phyloP scores from a whole-genome alignment of 2,329 filamentous ascomycete species.

The Penicillium sp. region DNA sequence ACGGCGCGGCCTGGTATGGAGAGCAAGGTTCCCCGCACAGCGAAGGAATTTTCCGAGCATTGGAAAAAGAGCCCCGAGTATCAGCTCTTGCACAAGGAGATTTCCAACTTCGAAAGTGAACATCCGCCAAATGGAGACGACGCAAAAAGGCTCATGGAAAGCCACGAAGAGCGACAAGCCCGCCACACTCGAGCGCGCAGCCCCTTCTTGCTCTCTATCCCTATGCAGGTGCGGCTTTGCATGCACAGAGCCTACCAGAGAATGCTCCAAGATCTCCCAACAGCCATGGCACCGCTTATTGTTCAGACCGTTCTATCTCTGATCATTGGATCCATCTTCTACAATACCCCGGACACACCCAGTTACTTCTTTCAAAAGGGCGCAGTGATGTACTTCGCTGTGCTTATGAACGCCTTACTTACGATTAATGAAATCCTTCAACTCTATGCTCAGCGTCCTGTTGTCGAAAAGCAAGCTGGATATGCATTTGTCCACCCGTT shows the following conservation, averaged over 20 bases:
- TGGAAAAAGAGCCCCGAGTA: conserved; percentile 54
- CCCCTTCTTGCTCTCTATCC: conserved; percentile 73
- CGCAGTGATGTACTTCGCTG: conserved; percentile 78
- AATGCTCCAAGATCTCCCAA: conserved; percentile 68
- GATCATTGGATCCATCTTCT: conserved; percentile 77
- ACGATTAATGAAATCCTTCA: conserved; percentile 44
- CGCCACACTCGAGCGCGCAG: conserved; percentile 45
- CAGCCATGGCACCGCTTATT: conserved; percentile 62
- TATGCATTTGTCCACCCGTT: conserved; percentile 33
- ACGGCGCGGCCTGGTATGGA: conserved; percentile 57
- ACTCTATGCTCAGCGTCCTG: conserved; percentile 25
- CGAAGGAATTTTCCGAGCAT: conserved; percentile 61
- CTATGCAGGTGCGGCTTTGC: conserved; percentile 72
- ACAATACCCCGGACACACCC: conserved; percentile 63
- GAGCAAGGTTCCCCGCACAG: conserved; percentile 59
- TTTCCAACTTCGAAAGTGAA: conserved; percentile 37
- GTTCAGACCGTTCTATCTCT: conserved; percentile 72
- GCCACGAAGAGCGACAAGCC: conserved; percentile 38
- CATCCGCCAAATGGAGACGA: conserved; percentile 35
- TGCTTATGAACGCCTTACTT: conserved; percentile 78
- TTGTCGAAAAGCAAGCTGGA: conserved; percentile 31
- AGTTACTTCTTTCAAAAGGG: conserved; percentile 72
- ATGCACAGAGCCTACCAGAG: conserved; percentile 75
- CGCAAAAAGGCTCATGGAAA: conserved; percentile 31
- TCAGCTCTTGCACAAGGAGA: conserved; percentile 35